These are phyloP conservation scores for Vigna hirtella DNA, from an alignment of 306 rosid genomes.

Conservation along the genomic window DNA sequence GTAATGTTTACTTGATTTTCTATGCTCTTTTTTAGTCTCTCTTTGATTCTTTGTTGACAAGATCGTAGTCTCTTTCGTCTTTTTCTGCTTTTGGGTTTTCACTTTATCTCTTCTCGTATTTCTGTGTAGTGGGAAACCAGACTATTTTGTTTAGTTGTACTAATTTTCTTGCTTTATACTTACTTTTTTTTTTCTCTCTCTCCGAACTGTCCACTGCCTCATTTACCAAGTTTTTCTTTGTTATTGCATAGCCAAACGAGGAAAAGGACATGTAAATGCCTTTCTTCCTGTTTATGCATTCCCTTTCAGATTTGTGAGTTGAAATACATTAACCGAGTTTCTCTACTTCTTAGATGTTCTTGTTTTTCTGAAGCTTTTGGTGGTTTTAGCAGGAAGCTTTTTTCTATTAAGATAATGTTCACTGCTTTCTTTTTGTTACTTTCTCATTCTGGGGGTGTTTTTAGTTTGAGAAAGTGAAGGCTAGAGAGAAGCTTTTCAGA, in stretches of 20 bases:
- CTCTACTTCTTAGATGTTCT: neutral
- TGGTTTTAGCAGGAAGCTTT: constrained; percentile 14
- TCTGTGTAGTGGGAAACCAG: constrained; percentile 64
- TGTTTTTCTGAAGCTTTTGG: neutral
- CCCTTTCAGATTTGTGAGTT: constrained; percentile 45
- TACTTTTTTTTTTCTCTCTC: neutral
- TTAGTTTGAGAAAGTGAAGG: constrained; percentile 23
- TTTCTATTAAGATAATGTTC: neutral
- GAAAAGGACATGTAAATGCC: constrained; percentile 33
- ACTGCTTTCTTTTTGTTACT: neutral
- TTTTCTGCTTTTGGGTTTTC: constrained; percentile 71
- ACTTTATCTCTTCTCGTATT: constrained; percentile 58
- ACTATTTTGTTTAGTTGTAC: constrained; percentile 38
- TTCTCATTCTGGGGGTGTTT: neutral
- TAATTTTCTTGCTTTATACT: constrained; percentile 41
- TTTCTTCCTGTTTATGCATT: constrained; percentile 18
- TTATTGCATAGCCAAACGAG: constrained; percentile 41
- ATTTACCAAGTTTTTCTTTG: constrained; percentile 37
- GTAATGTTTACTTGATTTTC: constrained; percentile 45
- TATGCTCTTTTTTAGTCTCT: constrained; percentile 26
- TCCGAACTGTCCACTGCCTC: constrained; percentile 31
- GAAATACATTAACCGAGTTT: neutral
- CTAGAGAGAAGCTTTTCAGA: constrained; percentile 35
- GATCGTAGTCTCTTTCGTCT: constrained; percentile 67
- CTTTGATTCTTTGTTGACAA: constrained; percentile 65